These are phyloP conservation scores for Mycosphaerelloides madeirae DNA, from an alignment of 2,329 filamentous ascomycete genomes.

Conservation along the genomic window DNA sequence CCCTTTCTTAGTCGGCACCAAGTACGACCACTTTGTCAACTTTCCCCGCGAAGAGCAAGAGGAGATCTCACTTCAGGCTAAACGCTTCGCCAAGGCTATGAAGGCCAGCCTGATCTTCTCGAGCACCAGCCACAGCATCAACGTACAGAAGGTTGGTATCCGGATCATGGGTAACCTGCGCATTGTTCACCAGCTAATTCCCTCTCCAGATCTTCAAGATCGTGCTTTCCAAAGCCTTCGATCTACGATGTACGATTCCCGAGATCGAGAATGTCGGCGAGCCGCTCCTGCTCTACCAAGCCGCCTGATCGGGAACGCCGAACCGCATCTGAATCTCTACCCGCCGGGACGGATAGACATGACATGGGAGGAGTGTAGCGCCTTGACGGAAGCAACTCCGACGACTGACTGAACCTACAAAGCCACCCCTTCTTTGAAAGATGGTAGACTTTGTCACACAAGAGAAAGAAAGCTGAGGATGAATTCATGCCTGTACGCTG, in stretches of 20 bases:
- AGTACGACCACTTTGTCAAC: constrained; percentile 99
- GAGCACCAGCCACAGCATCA: constrained; percentile 98
- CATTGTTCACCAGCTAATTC: constrained; percentile 4
- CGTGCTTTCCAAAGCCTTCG: constrained; percentile 95
- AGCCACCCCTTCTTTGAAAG: constrained; percentile 1
- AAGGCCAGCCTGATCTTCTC: constrained; percentile 96
- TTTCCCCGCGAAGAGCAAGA: constrained; percentile 96
- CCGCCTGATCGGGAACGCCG: constrained; percentile 28
- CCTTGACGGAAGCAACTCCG: constrained; percentile 12
- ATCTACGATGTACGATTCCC: constrained; percentile 97
- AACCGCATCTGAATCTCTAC: neutral
- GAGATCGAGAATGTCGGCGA: constrained; percentile 98
- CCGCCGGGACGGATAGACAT: constrained; percentile 1
- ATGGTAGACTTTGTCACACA: constrained; percentile 1
- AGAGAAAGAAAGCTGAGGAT: constrained; percentile 5
- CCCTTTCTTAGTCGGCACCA: constrained; percentile 92
- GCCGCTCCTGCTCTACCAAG: constrained; percentile 78
- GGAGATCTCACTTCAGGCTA: constrained; percentile 95
- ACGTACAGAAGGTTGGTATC: constrained; percentile 82
- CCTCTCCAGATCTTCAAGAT: constrained; percentile 90
- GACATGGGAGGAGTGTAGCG: constrained; percentile 3
- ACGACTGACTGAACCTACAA: neutral
- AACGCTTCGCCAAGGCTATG: constrained; percentile 97
- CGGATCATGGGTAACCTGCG: constrained; percentile 16
- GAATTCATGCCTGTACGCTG: constrained; percentile 12